A percentile compares a stretch with the other conserved stretches of the same genome.
Evolutionary conservation across 2,329 filamentous ascomycete genomes (phyloP).

Genomic region (Penicillium sp.): DNA sequence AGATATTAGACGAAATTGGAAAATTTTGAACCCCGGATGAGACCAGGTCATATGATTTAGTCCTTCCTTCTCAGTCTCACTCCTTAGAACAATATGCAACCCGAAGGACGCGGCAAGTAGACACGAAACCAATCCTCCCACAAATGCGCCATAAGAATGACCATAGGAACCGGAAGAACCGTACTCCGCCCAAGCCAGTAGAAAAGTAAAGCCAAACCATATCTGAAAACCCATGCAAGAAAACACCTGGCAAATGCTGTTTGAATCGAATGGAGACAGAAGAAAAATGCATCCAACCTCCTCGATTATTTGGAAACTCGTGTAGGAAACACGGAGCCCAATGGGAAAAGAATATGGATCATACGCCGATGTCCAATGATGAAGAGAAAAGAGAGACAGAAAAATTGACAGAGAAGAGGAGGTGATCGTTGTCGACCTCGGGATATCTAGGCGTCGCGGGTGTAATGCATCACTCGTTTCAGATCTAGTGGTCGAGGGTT

Average conservation of each 20-base stretch:
- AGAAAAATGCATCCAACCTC: slow-evolving; percentile 1
- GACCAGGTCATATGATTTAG: not conserved
- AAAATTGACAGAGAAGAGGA: slow-evolving; percentile 17
- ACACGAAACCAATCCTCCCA: not conserved
- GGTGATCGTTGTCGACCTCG: not conserved
- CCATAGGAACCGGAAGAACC: slow-evolving; percentile 4
- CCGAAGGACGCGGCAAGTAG: not conserved
- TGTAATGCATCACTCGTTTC: slow-evolving; percentile 11
- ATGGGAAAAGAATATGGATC: slow-evolving; percentile 4
- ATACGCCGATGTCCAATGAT: slow-evolving; percentile 16
- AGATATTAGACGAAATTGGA: not conserved
- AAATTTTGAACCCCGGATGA: not conserved
- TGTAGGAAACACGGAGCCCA: slow-evolving; percentile 2
- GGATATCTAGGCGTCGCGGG: slow-evolving; percentile 11
- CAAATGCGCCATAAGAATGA: not conserved
- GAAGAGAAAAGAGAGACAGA: slow-evolving; percentile 3
- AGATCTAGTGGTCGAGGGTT: not conserved
- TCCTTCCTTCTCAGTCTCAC: not conserved
- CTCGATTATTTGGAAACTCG: not conserved
- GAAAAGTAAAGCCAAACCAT: not conserved
- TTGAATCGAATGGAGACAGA: not conserved
- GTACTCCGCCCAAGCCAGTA: slow-evolving; percentile 12
- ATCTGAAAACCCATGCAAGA: slow-evolving; percentile 8
- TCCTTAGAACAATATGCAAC: not conserved
- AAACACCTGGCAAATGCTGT: slow-evolving; percentile 20